Evolutionary conservation across 768 basidiomycete species (phyloP).

Genomic region (Infundibulicybe gibba): DNA sequence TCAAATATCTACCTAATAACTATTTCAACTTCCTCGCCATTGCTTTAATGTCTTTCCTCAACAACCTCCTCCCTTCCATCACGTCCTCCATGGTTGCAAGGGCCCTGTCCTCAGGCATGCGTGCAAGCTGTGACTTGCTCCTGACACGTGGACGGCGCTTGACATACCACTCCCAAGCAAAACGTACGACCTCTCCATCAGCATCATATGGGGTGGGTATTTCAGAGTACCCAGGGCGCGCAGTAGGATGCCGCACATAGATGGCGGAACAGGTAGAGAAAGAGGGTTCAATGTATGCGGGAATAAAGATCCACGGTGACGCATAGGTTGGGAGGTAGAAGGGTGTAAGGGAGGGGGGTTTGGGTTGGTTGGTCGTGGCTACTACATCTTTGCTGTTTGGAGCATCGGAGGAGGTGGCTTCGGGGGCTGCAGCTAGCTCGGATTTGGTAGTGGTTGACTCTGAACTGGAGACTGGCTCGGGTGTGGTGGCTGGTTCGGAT

Average conservation of each 20-base stretch:
- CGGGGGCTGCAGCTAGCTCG: too few species aligned
- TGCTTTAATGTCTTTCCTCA: constrained; percentile 18
- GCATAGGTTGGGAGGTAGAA: constrained; percentile 88
- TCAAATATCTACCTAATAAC: too few species aligned
- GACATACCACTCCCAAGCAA: constrained; percentile 96
- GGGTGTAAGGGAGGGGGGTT: constrained; percentile 42
- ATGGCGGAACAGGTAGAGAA: constrained; percentile 88
- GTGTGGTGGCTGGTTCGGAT: background rate
- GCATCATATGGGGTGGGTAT: constrained; percentile 96
- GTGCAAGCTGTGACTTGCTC: constrained; percentile 55
- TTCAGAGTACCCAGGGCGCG: constrained; percentile 93
- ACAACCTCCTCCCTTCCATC: constrained; percentile 15
- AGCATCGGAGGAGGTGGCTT: background rate
- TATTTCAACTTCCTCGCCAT: constrained; percentile 2
- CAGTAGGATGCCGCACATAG: constrained; percentile 95
- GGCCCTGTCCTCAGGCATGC: constrained; percentile 66
- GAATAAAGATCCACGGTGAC: constrained; percentile 90
- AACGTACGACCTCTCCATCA: constrained; percentile 87
- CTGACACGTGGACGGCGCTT: constrained; percentile 65
- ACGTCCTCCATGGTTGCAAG: constrained; percentile 29
- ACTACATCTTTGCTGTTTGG: constrained; percentile 1
- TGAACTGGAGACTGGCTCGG: background rate
- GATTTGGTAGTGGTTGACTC: background rate
- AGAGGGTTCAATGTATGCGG: constrained; percentile 81
- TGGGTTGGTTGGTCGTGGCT: constrained; percentile 4